Conservation (phyloP, 2,329 filamentous ascomycete genomes). For the Penicillium sp. region DNA sequence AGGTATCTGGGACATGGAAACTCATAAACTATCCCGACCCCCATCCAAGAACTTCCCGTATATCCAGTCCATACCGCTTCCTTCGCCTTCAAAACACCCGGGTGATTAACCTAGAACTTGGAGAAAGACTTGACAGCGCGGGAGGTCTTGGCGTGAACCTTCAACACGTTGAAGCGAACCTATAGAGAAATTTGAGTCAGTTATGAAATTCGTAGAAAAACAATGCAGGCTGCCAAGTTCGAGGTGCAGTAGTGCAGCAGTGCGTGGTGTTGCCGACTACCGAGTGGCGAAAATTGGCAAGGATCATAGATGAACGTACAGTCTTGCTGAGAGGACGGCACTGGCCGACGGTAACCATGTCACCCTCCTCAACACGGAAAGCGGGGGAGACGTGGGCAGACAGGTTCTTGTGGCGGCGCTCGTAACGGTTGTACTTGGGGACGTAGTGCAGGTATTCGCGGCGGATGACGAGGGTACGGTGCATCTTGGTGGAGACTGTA, state of each 20-base stretch:
- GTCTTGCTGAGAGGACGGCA: conserved; percentile 99
- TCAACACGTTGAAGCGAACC: conserved; percentile 99
- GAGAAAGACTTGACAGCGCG: conserved; percentile 85
- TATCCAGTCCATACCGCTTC: conserved; percentile 41
- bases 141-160: conserved; percentile 69
- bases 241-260: not conserved
- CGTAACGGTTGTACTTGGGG: conserved; percentile 99
- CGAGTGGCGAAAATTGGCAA: not conserved
- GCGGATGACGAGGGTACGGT: conserved; percentile 98
- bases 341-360: conserved; percentile 98
- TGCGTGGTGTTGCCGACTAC: not conserved
- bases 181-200: conserved; percentile 40
- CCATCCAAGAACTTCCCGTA: conserved; percentile 35
- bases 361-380: conserved; percentile 99
- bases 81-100: conserved; percentile 36
- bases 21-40: conserved; percentile 42
- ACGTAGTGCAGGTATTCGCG: conserved; percentile 99
- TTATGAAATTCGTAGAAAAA: not conserved
- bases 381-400: conserved; percentile 97
- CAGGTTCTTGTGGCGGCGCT: conserved; percentile 99
- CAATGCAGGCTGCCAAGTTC: not conserved
- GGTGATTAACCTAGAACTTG: conserved; percentile 76
- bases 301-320: conserved; percentile 61
- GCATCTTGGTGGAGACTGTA: conserved; percentile 97
- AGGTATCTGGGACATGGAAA: conserved; percentile 43